Evolutionary conservation across 371 early-diverging fungal species (phyloP).

Genomic region (Mortierella sp.): DNA sequence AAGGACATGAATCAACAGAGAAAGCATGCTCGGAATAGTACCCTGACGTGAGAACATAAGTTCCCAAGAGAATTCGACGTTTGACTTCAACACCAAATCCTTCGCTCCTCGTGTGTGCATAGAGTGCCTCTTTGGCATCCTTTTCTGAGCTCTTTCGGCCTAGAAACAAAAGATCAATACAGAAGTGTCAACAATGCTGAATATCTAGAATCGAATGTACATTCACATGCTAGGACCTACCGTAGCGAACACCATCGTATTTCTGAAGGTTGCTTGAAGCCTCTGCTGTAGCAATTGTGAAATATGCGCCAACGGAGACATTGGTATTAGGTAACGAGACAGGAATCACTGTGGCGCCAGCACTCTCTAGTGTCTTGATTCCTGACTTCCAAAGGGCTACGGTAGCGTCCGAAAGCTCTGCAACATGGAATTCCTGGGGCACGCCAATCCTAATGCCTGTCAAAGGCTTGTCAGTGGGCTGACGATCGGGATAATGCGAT

Average conservation of each 20-base stretch:
- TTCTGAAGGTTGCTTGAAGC: constrained; percentile 92
- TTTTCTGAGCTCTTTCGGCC: constrained; percentile 53
- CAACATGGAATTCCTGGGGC: constrained; percentile 76
- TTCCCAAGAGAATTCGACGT: constrained; percentile 85
- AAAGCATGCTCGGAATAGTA: constrained; percentile 28
- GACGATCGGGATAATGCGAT: constrained; percentile 11
- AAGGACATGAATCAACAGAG: background rate
- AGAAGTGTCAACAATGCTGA: background rate
- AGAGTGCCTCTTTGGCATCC: constrained; percentile 56
- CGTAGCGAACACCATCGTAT: constrained; percentile 91
- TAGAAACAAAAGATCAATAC: constrained; percentile 9
- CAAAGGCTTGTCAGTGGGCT: constrained; percentile 46
- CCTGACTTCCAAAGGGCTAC: constrained; percentile 71
- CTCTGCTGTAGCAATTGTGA: constrained; percentile 90
- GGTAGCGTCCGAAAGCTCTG: constrained; percentile 68
- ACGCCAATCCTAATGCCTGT: constrained; percentile 77
- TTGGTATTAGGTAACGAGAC: constrained; percentile 79
- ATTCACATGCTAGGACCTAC: constrained; percentile 41
- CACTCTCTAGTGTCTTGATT: constrained; percentile 60
- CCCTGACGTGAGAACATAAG: constrained; percentile 84
- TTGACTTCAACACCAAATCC: constrained; percentile 89
- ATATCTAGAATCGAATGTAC: no score
- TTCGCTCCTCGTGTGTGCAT: constrained; percentile 69
- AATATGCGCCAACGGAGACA: constrained; percentile 86
- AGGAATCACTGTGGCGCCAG: constrained; percentile 76